Evolutionary conservation across 208 protist species (phyloP).

Genomic region (Acanthamoeba royreba): DNA sequence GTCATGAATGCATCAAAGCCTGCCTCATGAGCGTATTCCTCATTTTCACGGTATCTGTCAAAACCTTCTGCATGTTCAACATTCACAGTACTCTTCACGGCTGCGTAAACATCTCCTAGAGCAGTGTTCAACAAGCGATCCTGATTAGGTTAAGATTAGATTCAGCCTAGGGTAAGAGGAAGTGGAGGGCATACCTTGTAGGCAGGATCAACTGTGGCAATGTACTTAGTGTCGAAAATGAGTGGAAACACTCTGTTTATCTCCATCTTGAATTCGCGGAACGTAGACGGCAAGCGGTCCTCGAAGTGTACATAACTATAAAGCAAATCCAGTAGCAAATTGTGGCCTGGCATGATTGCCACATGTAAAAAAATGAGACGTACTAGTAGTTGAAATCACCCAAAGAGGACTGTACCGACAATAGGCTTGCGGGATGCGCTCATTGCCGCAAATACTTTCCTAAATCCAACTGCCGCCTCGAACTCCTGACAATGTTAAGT

Average conservation of each 20-base stretch:
- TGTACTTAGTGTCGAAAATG: slow-evolving; percentile 24
- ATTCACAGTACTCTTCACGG: background rate
- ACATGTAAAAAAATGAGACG: background rate
- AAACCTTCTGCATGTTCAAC: background rate
- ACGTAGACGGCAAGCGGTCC: background rate
- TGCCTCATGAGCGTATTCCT: background rate
- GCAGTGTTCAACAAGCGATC: background rate
- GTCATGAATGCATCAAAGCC: slow-evolving; percentile 20
- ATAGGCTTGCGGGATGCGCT: background rate
- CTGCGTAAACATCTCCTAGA: background rate
- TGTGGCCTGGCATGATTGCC: background rate
- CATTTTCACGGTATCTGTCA: background rate
- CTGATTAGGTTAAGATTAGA: background rate
- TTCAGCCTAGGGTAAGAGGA: background rate
- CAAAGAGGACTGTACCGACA: background rate
- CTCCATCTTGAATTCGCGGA: background rate
- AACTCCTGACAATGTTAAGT: background rate
- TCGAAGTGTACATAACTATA: background rate
- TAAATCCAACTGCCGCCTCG: background rate
- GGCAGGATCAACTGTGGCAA: background rate
- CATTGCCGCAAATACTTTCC: background rate
- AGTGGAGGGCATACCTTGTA: background rate
- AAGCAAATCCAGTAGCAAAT: background rate
- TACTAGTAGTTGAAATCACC: background rate
- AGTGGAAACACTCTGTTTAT: background rate